phyloP scores from a whole-genome alignment of 805 yeast genomes.

The Candida anglica region DNA sequence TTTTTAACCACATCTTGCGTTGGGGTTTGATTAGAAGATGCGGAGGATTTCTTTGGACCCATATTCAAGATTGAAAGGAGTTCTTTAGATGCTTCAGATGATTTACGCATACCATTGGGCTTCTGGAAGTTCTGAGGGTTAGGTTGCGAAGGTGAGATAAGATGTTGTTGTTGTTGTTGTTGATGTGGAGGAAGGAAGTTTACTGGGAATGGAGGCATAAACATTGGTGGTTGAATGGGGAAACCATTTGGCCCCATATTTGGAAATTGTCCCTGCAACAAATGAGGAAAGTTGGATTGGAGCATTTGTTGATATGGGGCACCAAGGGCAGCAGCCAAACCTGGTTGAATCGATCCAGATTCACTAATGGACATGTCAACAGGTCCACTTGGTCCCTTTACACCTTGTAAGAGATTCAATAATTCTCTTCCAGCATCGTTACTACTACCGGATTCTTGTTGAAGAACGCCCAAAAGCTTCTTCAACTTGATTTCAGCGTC shows the following conservation, averaged over 20 bases:
- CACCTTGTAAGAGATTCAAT: slow-evolving; percentile 53
- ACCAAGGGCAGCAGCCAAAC: neutral
- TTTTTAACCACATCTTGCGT: slow-evolving; percentile 16
- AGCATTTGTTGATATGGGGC: slow-evolving; percentile 7
- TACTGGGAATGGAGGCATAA: neutral
- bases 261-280: slow-evolving; percentile 15
- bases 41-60: slow-evolving; percentile 5
- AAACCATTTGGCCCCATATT: slow-evolving; percentile 1
- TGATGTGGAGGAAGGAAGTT: neutral
- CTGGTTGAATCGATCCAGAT: neutral
- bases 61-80: slow-evolving; percentile 40
- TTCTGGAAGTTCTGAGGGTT: slow-evolving; percentile 37
- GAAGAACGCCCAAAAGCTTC: slow-evolving; percentile 46
- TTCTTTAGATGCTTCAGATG: slow-evolving; percentile 33
- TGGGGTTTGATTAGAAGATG: neutral
- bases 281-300: slow-evolving; percentile 29
- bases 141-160: slow-evolving; percentile 16
- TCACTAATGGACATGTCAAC: slow-evolving; percentile 2
- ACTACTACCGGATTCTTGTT: slow-evolving; percentile 19
- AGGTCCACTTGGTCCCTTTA: slow-evolving; percentile 7
- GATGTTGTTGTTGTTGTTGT: slow-evolving; percentile 1
- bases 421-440: slow-evolving; percentile 76
- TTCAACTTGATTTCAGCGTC: slow-evolving; percentile 67
- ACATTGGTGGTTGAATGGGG: slow-evolving; percentile 18
- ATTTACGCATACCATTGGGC: slow-evolving; percentile 27